Evolutionary conservation across 2,329 filamentous ascomycete genomes (phyloP).

Genomic region (Cadophora gregata): DNA sequence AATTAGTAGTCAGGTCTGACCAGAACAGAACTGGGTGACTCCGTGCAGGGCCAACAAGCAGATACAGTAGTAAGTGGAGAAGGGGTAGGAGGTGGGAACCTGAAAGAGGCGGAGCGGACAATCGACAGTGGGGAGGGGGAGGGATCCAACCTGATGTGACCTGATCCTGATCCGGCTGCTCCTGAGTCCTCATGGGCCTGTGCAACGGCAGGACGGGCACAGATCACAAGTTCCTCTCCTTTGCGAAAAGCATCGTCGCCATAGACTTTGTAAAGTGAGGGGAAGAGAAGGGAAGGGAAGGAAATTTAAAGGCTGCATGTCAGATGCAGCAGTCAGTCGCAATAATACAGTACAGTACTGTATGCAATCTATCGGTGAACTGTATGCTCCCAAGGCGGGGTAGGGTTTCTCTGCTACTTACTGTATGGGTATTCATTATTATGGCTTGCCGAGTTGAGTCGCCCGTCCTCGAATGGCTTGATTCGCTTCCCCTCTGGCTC

Average conservation of each 20-base stretch:
- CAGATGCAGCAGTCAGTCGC: slow-evolving; percentile 5
- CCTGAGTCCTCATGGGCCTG: background rate
- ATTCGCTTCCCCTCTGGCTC: background rate
- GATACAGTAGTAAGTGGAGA: background rate
- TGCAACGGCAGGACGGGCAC: slow-evolving; percentile 1
- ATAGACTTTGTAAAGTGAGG: background rate
- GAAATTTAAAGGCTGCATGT: background rate
- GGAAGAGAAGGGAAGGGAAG: slow-evolving; percentile 5
- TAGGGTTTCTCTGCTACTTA: too few relatives aligned
- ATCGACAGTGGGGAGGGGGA: background rate
- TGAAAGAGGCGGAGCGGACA: slow-evolving; percentile 1
- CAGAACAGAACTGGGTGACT: background rate
- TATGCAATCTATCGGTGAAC: slow-evolving; percentile 11
- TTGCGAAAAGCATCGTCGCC: background rate
- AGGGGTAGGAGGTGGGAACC: background rate
- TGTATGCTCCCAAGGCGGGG: slow-evolving; percentile 10
- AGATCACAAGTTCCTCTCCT: background rate
- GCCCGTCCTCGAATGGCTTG: background rate
- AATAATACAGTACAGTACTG: too few relatives aligned
- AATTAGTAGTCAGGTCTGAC: background rate
- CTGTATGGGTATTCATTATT: too few relatives aligned
- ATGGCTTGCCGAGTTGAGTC: background rate
- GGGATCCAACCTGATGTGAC: slow-evolving; percentile 9
- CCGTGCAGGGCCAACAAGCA: background rate
- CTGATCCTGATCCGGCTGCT: background rate